Conservation (phyloP, 1,284 basidiomycete species). For the Boletellus deceptivus region DNA sequence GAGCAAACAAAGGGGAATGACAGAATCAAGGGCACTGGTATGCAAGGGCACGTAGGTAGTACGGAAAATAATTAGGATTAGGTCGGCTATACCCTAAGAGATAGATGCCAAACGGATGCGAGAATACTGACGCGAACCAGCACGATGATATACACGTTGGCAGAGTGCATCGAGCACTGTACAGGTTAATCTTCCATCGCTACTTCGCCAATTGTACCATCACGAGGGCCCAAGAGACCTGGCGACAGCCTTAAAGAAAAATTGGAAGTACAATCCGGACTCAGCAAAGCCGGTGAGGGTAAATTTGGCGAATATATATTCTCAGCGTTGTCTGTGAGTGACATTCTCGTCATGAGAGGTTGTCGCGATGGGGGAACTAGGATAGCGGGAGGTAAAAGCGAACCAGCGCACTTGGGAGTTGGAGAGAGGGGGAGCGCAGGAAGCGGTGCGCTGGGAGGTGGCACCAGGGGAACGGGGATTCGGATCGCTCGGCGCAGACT, state of each 20-base stretch:
- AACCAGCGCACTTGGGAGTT: conserved; percentile 12
- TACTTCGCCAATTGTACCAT: conserved; percentile 14
- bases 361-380: conserved; percentile 19
- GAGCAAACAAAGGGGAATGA: not conserved
- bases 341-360: conserved; percentile 21
- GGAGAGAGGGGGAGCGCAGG: conserved; percentile 31
- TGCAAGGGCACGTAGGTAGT: not conserved
- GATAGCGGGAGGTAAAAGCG: conserved; percentile 19
- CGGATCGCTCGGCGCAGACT: conserved; percentile 35
- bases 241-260: conserved; percentile 12
- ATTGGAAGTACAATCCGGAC: conserved; percentile 10
- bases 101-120: conserved; percentile 1
- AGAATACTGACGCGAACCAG: conserved; percentile 12
- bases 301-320: conserved; percentile 4
- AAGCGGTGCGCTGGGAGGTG: conserved; percentile 36
- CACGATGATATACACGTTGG: conserved; percentile 6
- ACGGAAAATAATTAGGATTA: conserved; percentile 14
- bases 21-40: not conserved
- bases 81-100: conserved; percentile 14
- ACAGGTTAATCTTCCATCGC: conserved; percentile 24
- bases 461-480: conserved; percentile 28
- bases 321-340: conserved; percentile 10
- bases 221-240: conserved; percentile 7
- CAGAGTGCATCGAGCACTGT: conserved; percentile 14
- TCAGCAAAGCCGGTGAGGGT: conserved; percentile 7